A percentile compares a stretch with the other conserved stretches of the same genome.
Evolutionary conservation across 192 early-diverging fungal species (phyloP).

Genomic region (Obelidium mucronatum): DNA sequence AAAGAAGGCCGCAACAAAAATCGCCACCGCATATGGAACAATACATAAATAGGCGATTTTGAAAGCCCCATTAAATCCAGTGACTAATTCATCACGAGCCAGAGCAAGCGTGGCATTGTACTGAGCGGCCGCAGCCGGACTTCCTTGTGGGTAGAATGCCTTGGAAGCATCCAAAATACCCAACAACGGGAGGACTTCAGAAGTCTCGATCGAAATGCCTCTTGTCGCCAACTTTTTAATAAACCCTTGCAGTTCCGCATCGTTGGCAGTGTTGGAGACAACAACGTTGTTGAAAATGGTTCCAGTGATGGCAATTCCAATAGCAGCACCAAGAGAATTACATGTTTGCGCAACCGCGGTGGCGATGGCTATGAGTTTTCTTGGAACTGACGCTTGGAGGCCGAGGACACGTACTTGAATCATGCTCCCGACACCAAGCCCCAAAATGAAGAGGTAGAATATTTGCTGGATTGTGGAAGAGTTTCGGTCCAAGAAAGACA

Average conservation of each 20-base stretch:
- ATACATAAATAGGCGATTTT: constrained; percentile 26
- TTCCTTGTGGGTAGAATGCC: neutral
- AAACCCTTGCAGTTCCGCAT: constrained; percentile 24
- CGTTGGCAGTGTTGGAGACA: constrained; percentile 48
- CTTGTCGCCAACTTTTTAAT: constrained; percentile 9
- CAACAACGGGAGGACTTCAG: constrained; percentile 17
- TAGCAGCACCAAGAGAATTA: constrained; percentile 65
- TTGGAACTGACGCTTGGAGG: constrained; percentile 28
- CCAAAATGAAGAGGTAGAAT: constrained; percentile 71
- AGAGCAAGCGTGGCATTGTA: constrained; percentile 17
- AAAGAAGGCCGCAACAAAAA: constrained; percentile 44
- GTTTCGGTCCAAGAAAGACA: constrained; percentile 62
- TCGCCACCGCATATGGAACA: constrained; percentile 46
- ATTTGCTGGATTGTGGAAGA: constrained; percentile 61
- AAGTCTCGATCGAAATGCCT: neutral
- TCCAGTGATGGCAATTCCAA: constrained; percentile 74
- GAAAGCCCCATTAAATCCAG: constrained; percentile 40
- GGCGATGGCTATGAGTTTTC: constrained; percentile 16
- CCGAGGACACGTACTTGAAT: constrained; percentile 79
- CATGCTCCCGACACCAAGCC: constrained; percentile 76
- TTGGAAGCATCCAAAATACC: constrained; percentile 1
- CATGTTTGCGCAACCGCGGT: constrained; percentile 55
- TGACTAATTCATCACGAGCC: constrained; percentile 17
- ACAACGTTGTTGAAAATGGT: constrained; percentile 71
- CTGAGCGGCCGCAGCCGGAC: neutral